A percentile compares a stretch with the other conserved stretches of the same genome.
Conservation (phyloP, 306 rosid genomes). For the Prunus padus region DNA sequence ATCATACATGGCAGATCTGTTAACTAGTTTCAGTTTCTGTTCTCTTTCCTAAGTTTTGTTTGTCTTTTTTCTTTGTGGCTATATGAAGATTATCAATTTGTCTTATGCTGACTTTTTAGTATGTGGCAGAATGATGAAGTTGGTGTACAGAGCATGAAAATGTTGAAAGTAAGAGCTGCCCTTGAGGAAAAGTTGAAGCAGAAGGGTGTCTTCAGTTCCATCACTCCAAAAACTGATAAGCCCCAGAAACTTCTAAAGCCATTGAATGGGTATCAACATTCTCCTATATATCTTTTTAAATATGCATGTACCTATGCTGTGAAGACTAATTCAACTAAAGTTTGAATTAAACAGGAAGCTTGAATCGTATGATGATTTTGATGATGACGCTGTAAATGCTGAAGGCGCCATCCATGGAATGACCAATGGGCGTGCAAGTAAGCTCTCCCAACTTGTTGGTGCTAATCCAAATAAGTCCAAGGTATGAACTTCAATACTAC, state of each 20-base stretch:
- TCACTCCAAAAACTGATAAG: conserved; percentile 48
- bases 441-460: conserved; percentile 39
- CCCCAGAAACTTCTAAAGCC: conserved; percentile 49
- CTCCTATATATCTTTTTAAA: background rate
- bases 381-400: conserved; percentile 56
- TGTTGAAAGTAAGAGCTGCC: conserved; percentile 77
- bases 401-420: conserved; percentile 22
- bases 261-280: conserved; percentile 60
- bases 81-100: conserved; percentile 16
- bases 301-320: conserved; percentile 21
- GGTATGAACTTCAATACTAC: conserved; percentile 39
- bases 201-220: conserved; percentile 53
- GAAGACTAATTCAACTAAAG: conserved; percentile 27
- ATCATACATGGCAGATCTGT: conserved; percentile 3
- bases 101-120: conserved; percentile 24
- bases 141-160: conserved; percentile 68
- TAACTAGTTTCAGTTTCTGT: background rate
- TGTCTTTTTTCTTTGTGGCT: background rate
- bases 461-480: conserved; percentile 49
- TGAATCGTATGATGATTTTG: conserved; percentile 73
- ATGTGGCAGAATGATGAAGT: conserved; percentile 56
- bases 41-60: background rate
- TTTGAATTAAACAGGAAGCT: conserved; percentile 55
- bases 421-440: conserved; percentile 36
- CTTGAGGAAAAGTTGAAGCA: conserved; percentile 77